A percentile compares a stretch with the other conserved stretches of the same genome.
phyloP scores from a whole-genome alignment of 495 filamentous ascomycete species.

The Patellaria atrata region DNA sequence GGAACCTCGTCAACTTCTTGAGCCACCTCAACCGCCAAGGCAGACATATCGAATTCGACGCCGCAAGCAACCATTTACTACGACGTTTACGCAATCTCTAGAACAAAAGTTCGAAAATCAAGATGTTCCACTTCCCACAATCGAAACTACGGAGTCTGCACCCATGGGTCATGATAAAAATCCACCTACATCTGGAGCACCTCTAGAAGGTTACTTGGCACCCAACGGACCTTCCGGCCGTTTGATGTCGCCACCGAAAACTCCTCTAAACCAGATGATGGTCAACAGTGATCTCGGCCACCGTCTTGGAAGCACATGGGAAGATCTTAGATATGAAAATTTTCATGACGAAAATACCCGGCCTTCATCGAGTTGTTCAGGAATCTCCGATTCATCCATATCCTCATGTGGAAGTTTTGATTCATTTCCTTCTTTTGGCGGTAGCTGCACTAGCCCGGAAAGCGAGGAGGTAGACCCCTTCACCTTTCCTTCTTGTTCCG shows the following conservation, averaged over 20 bases:
- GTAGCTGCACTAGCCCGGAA: conserved; percentile 55
- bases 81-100: too few relatives aligned
- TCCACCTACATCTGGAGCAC: conserved; percentile 13
- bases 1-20: conserved; percentile 28
- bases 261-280: conserved; percentile 44
- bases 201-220: conserved; percentile 31
- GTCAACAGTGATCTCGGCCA: conserved; percentile 24
- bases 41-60: conserved; percentile 39
- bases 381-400: conserved; percentile 52
- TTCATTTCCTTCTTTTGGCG: conserved; percentile 49
- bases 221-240: conserved; percentile 33
- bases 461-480: conserved; percentile 45
- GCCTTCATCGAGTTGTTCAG: conserved; percentile 45
- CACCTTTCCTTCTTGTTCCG: conserved; percentile 30
- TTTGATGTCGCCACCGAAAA: conserved; percentile 43
- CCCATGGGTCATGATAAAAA: conserved; percentile 16
- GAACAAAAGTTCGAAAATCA: neutral
- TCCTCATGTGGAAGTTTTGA: conserved; percentile 51
- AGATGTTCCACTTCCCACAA: conserved; percentile 44
- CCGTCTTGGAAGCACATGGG: conserved; percentile 23
- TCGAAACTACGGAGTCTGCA: conserved; percentile 38
- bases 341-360: conserved; percentile 31
- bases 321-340: conserved; percentile 9
- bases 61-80: conserved; percentile 31
- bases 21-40: conserved; percentile 33